Base-by-base conservation (phyloP, 768 basidiomycete genomes). In the Tremella yokohamensis region DNA sequence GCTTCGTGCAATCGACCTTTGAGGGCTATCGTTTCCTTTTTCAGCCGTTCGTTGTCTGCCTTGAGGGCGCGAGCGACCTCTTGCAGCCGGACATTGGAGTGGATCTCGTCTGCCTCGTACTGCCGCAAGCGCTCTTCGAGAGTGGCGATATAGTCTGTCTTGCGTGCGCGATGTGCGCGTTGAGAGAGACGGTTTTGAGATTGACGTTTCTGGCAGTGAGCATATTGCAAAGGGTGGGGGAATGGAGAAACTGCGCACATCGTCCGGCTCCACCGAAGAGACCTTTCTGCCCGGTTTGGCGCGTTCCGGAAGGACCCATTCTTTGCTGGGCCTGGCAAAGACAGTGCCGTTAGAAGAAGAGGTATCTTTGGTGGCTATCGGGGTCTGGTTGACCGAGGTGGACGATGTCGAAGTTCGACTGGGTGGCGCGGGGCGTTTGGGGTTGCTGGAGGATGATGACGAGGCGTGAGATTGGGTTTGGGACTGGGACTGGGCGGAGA, bases 231-330 rank as follows among this genome's bases (percentile, higher is more conserved):
- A 19, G 42, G 49, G 9, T 22, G 39, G 19, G 18, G 26, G 22
- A 16, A 45, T 18, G 42, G 22, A 45, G 42, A 20, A 25, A 49
- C 20, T 34, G 67, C 70, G 64, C 66, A 72, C 70, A 40, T 65
- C 63, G 44, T 72, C 70, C 9, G 68, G 70, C 49, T 72, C 68
- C 40, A 69, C 70, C 15, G 49, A 58, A 12, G 59, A 58, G 47
- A 69, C 66, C 48, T 76, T 76, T 29, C 75, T 55, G 15, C 75
- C 75, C 1, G 75, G 75, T 53, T 76, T 76, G 0, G 75, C 73
- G 6, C 75, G 57, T 49, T 76, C 70, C 22, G 75, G 75, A n/a
- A 76, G 40, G 1, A 76, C 73, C 75, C 75, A 76, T 56, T 76
- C 72, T 29, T 74, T 74, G 26, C 63, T 71, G 8, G 75, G 72